phyloP scores from a whole-genome alignment of 2,329 filamentous ascomycete species.

The Ophiocordyceps polyrhachis-furcata region DNA sequence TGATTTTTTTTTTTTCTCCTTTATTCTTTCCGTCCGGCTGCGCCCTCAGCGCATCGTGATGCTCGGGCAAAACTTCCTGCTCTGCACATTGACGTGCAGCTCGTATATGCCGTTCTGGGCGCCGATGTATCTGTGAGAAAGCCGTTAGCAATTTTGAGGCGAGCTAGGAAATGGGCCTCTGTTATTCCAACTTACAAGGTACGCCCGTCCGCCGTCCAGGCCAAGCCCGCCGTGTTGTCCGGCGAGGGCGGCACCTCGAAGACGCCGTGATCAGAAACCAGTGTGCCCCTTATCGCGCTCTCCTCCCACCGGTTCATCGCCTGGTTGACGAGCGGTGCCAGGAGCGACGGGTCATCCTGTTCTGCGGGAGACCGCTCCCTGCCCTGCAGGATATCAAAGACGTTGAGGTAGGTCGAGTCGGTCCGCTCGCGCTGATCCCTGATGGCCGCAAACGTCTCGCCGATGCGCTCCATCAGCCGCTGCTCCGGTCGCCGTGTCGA shows the following conservation, averaged over 20 bases:
- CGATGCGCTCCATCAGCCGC: conserved; percentile 15
- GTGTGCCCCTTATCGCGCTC: conserved; percentile 14
- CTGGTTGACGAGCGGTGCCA: conserved; percentile 19
- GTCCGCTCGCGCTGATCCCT: conserved; percentile 17
- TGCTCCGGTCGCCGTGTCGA: conserved; percentile 9
- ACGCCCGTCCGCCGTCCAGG: conserved; percentile 43
- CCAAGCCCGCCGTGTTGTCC: conserved; percentile 41
- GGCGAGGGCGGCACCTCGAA: conserved; percentile 26
- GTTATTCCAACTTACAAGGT: conserved; percentile 28
- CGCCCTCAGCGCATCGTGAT: conserved; percentile 27
- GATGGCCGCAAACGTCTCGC: conserved; percentile 17
- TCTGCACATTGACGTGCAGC: conserved; percentile 44
- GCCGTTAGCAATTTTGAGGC: conserved; percentile 24
- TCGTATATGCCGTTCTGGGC: conserved; percentile 62
- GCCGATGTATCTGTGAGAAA: conserved; percentile 19
- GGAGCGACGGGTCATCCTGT: conserved; percentile 16
- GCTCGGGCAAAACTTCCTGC: conserved; percentile 39
- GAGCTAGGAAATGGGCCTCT: background rate
- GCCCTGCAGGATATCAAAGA: conserved; percentile 19
- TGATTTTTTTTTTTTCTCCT: background rate
- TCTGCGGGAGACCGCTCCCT: conserved; percentile 13
- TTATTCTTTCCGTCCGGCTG: background rate
- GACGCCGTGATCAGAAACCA: conserved; percentile 18
- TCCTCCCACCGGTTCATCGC: conserved; percentile 20
- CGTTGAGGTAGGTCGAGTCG: conserved; percentile 17